These are phyloP conservation scores for Cytospora piceae DNA, from an alignment of 2,329 filamentous ascomycete genomes.

Conservation along the genomic window DNA sequence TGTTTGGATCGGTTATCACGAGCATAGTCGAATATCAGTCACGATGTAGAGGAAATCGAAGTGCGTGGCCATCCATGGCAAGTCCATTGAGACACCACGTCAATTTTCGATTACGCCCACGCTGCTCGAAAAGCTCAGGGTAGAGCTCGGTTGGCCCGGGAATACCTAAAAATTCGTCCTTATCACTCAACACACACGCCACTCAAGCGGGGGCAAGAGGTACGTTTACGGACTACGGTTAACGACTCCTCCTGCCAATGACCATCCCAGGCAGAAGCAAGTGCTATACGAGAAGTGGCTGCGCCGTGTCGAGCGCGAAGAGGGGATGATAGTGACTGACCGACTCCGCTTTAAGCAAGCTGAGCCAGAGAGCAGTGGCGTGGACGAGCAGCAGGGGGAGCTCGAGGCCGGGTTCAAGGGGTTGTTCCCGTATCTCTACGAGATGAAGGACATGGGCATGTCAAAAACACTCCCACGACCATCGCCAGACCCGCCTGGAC, in stretches of 20 bases:
- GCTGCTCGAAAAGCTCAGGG: conserved; percentile 50
- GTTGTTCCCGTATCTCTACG: conserved; percentile 50
- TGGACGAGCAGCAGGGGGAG: conserved; percentile 51
- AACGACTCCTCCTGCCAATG: conserved; percentile 38
- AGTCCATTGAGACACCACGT: conserved; percentile 52
- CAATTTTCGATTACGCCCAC: conserved; percentile 55
- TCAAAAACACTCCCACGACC: conserved; percentile 20
- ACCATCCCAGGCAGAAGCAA: conserved; percentile 39
- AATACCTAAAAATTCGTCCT: conserved; percentile 51
- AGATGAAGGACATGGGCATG: conserved; percentile 42
- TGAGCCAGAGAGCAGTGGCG: conserved; percentile 46
- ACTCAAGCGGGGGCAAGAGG: conserved; percentile 44
- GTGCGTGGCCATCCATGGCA: conserved; percentile 58
- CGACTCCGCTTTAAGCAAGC: conserved; percentile 44
- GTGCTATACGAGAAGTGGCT: conserved; percentile 52
- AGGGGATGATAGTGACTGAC: conserved; percentile 43
- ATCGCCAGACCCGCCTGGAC: conserved; percentile 19
- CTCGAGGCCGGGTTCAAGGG: conserved; percentile 54
- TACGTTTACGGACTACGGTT: conserved; percentile 46
- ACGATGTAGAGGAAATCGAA: conserved; percentile 50
- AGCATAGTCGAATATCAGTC: conserved; percentile 51
- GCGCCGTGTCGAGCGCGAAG: conserved; percentile 47
- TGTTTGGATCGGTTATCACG: conserved; percentile 56
- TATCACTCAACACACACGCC: conserved; percentile 56
- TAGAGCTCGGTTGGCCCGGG: conserved; percentile 51